Percentiles rank a stretch among this genome's conserved stretches.
Conservation (phyloP, 306 rosid species). For the Nissolia schottii region DNA sequence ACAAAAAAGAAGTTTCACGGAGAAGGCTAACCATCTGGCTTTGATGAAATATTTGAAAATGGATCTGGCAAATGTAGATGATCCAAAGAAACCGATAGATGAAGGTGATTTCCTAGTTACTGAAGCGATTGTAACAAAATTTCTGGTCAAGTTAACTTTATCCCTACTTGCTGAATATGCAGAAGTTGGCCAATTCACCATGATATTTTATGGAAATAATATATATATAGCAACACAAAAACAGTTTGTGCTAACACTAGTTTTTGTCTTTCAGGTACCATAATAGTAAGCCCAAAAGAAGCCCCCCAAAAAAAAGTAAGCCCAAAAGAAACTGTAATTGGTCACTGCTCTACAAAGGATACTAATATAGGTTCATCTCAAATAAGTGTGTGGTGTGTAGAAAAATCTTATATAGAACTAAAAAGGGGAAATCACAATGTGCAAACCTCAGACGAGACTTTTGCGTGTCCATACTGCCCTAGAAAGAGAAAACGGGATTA, state of each 20-base stretch:
- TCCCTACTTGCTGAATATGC: neutral
- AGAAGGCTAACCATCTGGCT: constrained; percentile 86
- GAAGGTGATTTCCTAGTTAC: constrained; percentile 34
- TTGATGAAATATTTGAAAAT: constrained; percentile 62
- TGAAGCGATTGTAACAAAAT: neutral
- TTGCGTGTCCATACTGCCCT: constrained; percentile 78
- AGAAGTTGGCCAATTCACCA: constrained; percentile 1
- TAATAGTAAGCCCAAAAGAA: constrained; percentile 30
- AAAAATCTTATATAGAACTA: constrained; percentile 55
- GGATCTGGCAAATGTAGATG: constrained; percentile 38
- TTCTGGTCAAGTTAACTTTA: neutral
- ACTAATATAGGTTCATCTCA: constrained; percentile 55
- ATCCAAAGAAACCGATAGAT: constrained; percentile 34
- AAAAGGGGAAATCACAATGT: constrained; percentile 57
- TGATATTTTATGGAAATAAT: constrained; percentile 1
- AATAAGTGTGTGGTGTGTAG: constrained; percentile 40
- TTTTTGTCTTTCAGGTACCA: constrained; percentile 38
- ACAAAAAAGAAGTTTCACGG: constrained; percentile 60
- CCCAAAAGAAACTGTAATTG: constrained; percentile 33
- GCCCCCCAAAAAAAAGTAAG: no score
- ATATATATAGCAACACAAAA: neutral
- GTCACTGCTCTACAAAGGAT: constrained; percentile 38
- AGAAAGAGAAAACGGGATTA: constrained; percentile 63
- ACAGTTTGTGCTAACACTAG: neutral
- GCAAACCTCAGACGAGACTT: constrained; percentile 54